Evolutionary conservation across 2,329 filamentous ascomycete genomes (phyloP), one percentile per base, ranked within the genome.

Genomic region (Thielaviopsis punctulata): DNA sequence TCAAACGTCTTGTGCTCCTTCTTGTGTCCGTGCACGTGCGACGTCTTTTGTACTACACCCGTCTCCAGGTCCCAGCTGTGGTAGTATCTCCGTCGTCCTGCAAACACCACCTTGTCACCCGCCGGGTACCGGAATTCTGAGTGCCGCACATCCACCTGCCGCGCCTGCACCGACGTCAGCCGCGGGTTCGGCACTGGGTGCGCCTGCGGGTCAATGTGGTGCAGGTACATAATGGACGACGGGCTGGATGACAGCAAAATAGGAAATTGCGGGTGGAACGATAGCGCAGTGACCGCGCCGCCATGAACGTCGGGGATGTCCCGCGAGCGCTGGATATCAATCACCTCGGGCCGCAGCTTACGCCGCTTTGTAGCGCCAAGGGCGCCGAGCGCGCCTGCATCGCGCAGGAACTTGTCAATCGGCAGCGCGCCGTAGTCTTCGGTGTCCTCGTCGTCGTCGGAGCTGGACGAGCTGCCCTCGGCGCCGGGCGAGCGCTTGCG

Each of bases 1-100:
- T 96, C 92, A 87, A 95, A 95, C 41, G 78, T 84, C 60, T 81
- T 84, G 65, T 95, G 89, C 65, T 94, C 86, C 52, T 85, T 75
- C 58, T 81, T 73, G 59, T 88, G 82, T 57, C 88, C 79, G 62
- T 84, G 77, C 55, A 92, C 70, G 63, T 84, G 73, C 59, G 78
- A 80, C 45, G 94, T 77, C 67, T 94, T 95, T 61, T 90, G 84
- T 48, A 98, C 80, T 12, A 73, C 71, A 44, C 92, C 92, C 0
- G 83, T 82, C 44, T 82, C 72, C 22, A 98, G 75, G 61, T 96
- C 82, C 92, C 92, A 98, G 58, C 84, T 81, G 67, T 96, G 92
- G 66, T 96, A 95, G 70, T 88, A 96, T 57, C 81, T 81, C 48
- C 92, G 79, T 33, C 90, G 82, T 36, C 89, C 89, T 18, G 88